These are phyloP conservation scores for Theileria equi DNA, from an alignment of 169 alveolate species.

Conservation along the genomic window DNA sequence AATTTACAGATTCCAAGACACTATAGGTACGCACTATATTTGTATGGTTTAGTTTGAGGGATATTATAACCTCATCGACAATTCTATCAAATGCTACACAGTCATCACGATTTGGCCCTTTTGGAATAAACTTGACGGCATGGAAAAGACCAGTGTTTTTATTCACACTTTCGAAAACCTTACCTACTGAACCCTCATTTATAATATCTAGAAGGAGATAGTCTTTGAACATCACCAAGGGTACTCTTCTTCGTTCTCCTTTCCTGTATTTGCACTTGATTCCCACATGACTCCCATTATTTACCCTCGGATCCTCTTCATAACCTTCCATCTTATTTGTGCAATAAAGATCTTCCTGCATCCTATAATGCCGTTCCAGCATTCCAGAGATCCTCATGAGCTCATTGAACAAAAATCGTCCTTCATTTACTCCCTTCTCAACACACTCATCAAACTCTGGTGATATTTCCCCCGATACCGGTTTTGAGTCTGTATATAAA, in stretches of 20 bases:
- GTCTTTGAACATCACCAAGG: slow-evolving; percentile 63
- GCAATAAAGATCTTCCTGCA: too few relatives aligned
- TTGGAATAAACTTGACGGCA: slow-evolving; percentile 71
- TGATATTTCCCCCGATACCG: not conserved
- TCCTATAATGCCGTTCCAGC: too few relatives aligned
- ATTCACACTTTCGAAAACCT: slow-evolving; percentile 70
- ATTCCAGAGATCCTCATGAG: not conserved
- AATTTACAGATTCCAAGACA: slow-evolving; percentile 72
- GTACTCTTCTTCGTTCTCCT: slow-evolving; percentile 4
- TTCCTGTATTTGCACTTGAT: too few relatives aligned
- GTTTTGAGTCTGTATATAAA: not conserved
- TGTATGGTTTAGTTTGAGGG: slow-evolving; percentile 73
- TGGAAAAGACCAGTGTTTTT: slow-evolving; percentile 46
- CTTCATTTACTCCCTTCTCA: not conserved
- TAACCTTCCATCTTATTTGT: too few relatives aligned
- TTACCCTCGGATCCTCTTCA: too few relatives aligned
- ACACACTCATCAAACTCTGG: slow-evolving; percentile 12
- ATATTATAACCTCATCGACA: slow-evolving; percentile 72
- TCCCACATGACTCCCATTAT: too few relatives aligned
- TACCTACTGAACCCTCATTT: slow-evolving; percentile 76
- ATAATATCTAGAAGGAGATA: slow-evolving; percentile 66
- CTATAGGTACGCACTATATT: slow-evolving; percentile 73
- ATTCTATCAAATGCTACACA: slow-evolving; percentile 53
- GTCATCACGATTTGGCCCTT: slow-evolving; percentile 66
- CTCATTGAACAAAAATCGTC: not conserved